Evolutionary conservation across 345 rosid species (phyloP).

Genomic region (Orychophragmus violaceus): DNA sequence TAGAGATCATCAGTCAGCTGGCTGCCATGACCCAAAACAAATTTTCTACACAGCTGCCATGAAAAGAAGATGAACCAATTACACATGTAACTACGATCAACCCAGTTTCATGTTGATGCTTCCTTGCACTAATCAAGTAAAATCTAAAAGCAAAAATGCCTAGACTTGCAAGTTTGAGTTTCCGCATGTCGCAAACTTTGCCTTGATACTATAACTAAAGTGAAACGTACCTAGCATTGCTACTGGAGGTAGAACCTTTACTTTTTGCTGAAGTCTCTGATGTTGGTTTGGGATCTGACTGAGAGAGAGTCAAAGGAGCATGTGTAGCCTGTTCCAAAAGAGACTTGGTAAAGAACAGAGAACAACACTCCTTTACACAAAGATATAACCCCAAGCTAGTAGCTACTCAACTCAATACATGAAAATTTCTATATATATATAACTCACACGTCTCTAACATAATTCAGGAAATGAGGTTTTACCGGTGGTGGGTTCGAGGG

Average conservation of each 20-base stretch:
- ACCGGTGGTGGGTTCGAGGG: slow-evolving; percentile 37
- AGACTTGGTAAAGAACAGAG: not conserved
- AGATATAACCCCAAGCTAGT: not conserved
- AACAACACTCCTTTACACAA: not conserved
- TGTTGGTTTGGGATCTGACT: slow-evolving; percentile 41
- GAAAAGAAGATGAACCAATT: not conserved
- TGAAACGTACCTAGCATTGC: slow-evolving; percentile 42
- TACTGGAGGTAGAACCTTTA: slow-evolving; percentile 60
- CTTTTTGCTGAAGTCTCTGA: slow-evolving; percentile 37
- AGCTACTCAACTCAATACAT: not conserved
- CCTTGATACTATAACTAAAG: not conserved
- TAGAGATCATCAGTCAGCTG: not conserved
- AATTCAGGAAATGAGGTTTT: not conserved
- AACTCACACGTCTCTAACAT: too few species aligned
- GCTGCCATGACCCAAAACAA: not conserved
- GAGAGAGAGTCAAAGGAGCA: slow-evolving; percentile 31
- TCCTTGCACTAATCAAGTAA: not conserved
- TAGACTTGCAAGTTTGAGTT: not conserved
- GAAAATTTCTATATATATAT: not conserved
- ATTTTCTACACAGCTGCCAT: not conserved
- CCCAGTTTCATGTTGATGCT: not conserved
- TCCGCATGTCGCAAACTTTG: not conserved
- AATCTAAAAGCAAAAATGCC: not conserved
- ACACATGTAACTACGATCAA: not conserved
- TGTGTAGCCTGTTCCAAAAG: slow-evolving; percentile 33